Evolutionary conservation across 768 basidiomycete species (phyloP).

Genomic region (Naganishia friedmannii): DNA sequence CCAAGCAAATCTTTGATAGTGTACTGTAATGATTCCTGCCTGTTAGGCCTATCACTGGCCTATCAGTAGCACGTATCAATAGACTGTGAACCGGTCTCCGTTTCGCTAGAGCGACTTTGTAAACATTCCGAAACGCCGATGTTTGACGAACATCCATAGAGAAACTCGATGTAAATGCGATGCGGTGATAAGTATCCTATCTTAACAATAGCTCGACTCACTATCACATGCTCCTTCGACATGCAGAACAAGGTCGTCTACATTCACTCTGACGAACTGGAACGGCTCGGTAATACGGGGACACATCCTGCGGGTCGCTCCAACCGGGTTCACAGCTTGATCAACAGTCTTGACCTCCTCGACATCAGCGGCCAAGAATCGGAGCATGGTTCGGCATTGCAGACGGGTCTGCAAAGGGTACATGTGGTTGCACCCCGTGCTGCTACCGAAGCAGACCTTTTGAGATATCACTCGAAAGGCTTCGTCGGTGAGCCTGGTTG

Average conservation of each 20-base stretch:
- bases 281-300: slow-evolving; percentile 14
- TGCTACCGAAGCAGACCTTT: slow-evolving; percentile 63
- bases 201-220: neutral
- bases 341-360: slow-evolving; percentile 30
- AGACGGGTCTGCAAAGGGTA: slow-evolving; percentile 17
- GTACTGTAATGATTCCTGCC: neutral
- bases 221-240: neutral
- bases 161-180: too few relatives aligned
- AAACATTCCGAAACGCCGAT: neutral
- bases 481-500: slow-evolving; percentile 61
- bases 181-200: neutral
- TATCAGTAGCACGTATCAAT: too few relatives aligned
- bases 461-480: slow-evolving; percentile 66
- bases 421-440: slow-evolving; percentile 59
- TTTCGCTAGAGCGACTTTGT: neutral
- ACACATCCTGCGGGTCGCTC: slow-evolving; percentile 38
- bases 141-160: too few relatives aligned
- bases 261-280: slow-evolving; percentile 15
- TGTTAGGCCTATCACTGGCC: too few relatives aligned
- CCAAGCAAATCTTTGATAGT: neutral
- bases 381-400: too few relatives aligned
- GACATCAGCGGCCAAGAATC: neutral
- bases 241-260: slow-evolving; percentile 24
- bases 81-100: too few relatives aligned
- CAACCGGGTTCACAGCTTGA: slow-evolving; percentile 41